Percentiles rank a stretch among this genome's conserved stretches.
Conservation (phyloP, 1,284 basidiomycete species). For the Tremellales sp. region DNA sequence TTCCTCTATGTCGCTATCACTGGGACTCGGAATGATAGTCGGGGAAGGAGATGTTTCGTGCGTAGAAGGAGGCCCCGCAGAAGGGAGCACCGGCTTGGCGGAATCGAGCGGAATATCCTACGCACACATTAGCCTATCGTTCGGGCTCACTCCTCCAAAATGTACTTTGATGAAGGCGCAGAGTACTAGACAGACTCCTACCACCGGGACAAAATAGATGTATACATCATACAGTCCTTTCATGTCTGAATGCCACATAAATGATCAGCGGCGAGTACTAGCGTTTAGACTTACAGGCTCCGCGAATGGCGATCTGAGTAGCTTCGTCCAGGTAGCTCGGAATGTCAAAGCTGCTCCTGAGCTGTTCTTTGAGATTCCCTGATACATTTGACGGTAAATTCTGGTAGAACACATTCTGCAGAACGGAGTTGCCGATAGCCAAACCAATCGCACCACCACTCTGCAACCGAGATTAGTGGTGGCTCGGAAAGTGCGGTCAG, state of each 20-base stretch:
- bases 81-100: no score
- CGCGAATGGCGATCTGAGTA: background rate
- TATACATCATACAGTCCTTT: conserved; percentile 21
- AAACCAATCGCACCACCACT: conserved; percentile 29
- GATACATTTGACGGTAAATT: conserved; percentile 14
- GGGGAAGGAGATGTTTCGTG: no score
- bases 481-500: background rate
- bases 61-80: no score
- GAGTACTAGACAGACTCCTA: conserved; percentile 15
- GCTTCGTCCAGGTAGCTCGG: conserved; percentile 3
- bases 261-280: no score
- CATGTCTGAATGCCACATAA: conserved; percentile 14
- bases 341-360: conserved; percentile 9
- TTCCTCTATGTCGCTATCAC: no score
- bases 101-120: conserved; percentile 14
- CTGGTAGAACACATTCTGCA: conserved; percentile 20
- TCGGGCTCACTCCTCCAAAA: background rate
- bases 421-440: conserved; percentile 20
- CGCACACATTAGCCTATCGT: background rate
- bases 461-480: background rate
- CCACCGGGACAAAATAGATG: conserved; percentile 24
- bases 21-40: no score
- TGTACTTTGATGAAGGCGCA: conserved; percentile 21
- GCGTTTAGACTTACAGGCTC: conserved; percentile 7
- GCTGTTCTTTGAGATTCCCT: background rate